These are phyloP conservation scores for Dendrobium nobile DNA, from an alignment of 106 monocot genomes.

Conservation along the genomic window DNA sequence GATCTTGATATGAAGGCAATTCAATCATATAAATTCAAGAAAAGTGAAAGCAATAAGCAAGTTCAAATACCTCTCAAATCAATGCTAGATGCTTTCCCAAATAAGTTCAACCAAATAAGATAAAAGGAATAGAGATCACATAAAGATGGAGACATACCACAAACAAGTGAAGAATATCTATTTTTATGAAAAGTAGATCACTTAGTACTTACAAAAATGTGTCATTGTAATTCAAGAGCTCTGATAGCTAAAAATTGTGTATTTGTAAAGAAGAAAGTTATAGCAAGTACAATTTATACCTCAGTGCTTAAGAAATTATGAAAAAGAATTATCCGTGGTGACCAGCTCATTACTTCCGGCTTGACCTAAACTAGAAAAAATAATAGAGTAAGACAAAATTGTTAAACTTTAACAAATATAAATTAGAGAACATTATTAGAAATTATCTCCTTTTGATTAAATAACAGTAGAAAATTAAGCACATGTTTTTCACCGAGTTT, in stretches of 20 bases:
- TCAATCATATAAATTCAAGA: neutral
- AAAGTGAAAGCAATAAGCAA: neutral
- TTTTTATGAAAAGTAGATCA: neutral
- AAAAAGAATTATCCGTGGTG: slow-evolving; percentile 64
- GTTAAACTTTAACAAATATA: slow-evolving; percentile 1
- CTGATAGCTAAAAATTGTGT: neutral
- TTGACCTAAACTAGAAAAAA: slow-evolving; percentile 44
- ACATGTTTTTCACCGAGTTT: neutral
- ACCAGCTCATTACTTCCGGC: slow-evolving; percentile 77
- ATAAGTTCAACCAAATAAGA: neutral
- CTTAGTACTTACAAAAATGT: neutral
- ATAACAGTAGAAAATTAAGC: neutral
- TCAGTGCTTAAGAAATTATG: slow-evolving; percentile 71
- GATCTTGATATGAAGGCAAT: neutral
- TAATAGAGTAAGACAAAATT: neutral
- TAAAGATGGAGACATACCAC: neutral
- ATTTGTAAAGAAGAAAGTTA: neutral
- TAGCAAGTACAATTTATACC: slow-evolving; percentile 24
- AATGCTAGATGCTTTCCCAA: neutral
- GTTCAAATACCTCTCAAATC: neutral
- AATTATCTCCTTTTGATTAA: neutral
- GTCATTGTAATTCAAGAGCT: neutral
- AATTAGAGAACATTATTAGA: neutral
- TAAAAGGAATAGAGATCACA: neutral
- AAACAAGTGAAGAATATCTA: neutral